Evolutionary conservation across 106 monocot species (phyloP), one percentile per base, ranked within the genome.

Genomic region (Dendrobium officinale): DNA sequence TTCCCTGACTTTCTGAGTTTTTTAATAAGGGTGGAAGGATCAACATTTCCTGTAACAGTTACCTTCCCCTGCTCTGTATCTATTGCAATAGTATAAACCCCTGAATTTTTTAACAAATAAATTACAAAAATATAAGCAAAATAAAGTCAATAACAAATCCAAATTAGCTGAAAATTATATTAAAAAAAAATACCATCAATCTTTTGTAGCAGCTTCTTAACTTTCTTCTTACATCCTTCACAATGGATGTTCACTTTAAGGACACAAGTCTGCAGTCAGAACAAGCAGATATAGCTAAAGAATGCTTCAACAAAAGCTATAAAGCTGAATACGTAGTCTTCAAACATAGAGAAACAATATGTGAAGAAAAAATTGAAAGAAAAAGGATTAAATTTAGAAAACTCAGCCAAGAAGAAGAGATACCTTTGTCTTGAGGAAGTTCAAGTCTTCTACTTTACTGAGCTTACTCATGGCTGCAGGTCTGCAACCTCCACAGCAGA

Each of bases 11-110:
- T 93, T 22, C 77, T 55, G 64, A 93, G 88, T 81, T 81, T 86
- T 78, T 87, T 87, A 77, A 93, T 88, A 42, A 93, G 85, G 1
- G 84, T 85, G 16, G 80, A 85, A 40, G 93, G 81, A 68, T 90
- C 87, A 42, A 93, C 90, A 78, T 79, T 93, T 54, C 90, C 93
- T 78, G 86, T 80, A 29, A 90, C 88, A 19, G 88, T 87, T 59
- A 93, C 93, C 86, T 90, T 93, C 85, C 88, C 88, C 51, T 83
- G 75, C 80, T 88, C 93, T 55, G 83, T 77, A 68, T 93, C 93
- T 49, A 93, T 77, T 66, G 54, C 80, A 3, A 93, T 85, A 9
- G 88, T 83, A 82, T 90, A 90, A 27, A 93, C 93, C n/a, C 93
- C 93, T 93, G 82, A 59, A 15, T 40, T 15, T 33, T 33, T 70